Percentiles rank a stretch among this genome's conserved stretches.
These are phyloP conservation scores for Phytophthora vignae DNA, from an alignment of 352 stramenopile genomes.

Conservation along the genomic window DNA sequence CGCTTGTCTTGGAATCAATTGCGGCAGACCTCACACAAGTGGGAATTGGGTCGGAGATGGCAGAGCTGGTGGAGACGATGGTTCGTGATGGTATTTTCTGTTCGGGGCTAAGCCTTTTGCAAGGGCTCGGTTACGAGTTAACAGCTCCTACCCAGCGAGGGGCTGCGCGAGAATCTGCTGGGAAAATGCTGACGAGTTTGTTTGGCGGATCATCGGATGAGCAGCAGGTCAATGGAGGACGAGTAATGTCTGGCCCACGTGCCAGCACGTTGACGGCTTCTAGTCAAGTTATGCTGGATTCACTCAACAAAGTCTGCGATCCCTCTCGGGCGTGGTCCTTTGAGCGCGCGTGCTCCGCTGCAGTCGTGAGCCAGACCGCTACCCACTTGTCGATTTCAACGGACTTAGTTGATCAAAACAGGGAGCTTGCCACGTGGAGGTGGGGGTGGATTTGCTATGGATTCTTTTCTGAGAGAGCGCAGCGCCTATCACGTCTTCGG, in stretches of 20 bases:
- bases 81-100: conserved; percentile 2
- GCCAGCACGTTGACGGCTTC: background rate
- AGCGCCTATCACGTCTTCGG: background rate
- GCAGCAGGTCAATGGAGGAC: background rate
- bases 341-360: background rate
- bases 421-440: background rate
- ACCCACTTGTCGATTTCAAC: background rate
- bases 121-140: background rate
- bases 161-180: conserved; percentile 2
- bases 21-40: background rate
- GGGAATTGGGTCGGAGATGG: background rate
- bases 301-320: background rate
- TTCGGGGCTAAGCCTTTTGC: background rate
- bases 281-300: background rate
- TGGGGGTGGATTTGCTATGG: background rate
- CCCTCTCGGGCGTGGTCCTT: background rate
- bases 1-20: conserved; percentile 6
- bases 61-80: conserved; percentile 4
- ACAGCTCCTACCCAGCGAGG: background rate
- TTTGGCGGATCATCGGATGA: background rate
- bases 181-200: conserved; percentile 3
- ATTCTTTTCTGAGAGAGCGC: background rate
- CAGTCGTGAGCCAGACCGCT: background rate
- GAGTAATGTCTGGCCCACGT: background rate
- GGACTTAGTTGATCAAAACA: background rate